Evolutionary conservation across 371 early-diverging fungal genomes (phyloP).

Genomic region (Syncephalastrum sp.): DNA sequence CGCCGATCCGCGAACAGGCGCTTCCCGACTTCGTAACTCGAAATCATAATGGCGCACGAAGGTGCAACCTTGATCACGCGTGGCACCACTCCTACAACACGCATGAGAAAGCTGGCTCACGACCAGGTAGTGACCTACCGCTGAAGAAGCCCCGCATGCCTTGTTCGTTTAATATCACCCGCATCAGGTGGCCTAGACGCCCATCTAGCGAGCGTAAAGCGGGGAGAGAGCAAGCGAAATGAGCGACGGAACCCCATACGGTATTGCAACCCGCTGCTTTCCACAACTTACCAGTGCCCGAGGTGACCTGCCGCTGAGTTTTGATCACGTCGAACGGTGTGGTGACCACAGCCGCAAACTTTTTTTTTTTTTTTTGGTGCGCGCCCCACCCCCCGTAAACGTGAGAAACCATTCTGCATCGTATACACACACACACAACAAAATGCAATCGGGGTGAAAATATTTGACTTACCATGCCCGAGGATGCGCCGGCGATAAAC

Average conservation of each 20-base stretch:
- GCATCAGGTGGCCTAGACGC: conserved; percentile 18
- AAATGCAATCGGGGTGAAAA: too few species aligned
- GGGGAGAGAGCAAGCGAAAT: neutral
- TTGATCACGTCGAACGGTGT: conserved; percentile 98
- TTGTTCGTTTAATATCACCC: conserved; percentile 22
- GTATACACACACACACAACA: too few species aligned
- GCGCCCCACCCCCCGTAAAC: too few species aligned
- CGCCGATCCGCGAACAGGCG: conserved; percentile 43
- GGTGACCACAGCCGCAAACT: conserved; percentile 89
- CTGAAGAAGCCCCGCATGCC: conserved; percentile 28
- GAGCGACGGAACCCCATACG: too few species aligned
- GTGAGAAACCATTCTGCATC: too few species aligned
- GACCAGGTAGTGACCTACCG: conserved; percentile 14
- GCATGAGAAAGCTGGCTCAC: neutral
- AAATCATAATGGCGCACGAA: conserved; percentile 97
- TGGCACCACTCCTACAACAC: conserved; percentile 59
- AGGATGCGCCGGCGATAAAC: conserved; percentile 76
- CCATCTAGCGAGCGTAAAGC: conserved; percentile 18
- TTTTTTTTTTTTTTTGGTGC: conserved; percentile 9
- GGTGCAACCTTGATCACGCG: conserved; percentile 92
- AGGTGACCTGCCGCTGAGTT: conserved; percentile 79
- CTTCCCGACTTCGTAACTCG: conserved; percentile 82
- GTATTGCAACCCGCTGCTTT: neutral
- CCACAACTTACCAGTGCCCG: conserved; percentile 18
- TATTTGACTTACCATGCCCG: conserved; percentile 60